These are phyloP conservation scores for Ceratobasidium sp. DNA, from an alignment of 1,284 basidiomycete genomes.

Conservation along the genomic window DNA sequence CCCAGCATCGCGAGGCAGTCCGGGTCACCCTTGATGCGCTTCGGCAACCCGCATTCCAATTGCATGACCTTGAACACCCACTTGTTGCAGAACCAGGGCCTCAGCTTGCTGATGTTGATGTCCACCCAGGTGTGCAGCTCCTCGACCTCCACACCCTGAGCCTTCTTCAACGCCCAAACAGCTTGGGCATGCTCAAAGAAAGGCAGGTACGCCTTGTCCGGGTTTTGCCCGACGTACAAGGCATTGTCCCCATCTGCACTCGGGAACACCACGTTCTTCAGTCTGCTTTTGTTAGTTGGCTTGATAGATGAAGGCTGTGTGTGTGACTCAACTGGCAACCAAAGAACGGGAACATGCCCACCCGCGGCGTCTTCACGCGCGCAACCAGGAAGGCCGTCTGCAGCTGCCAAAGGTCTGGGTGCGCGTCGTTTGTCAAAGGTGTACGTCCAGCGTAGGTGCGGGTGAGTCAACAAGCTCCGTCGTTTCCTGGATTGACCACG, in stretches of 20 bases:
- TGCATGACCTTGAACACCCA: background rate
- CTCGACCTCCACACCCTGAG: background rate
- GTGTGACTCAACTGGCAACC: background rate
- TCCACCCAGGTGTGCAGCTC: background rate
- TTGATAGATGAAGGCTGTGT: background rate
- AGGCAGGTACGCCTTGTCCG: background rate
- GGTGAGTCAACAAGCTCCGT: background rate
- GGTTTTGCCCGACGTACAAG: background rate
- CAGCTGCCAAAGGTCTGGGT: slow-evolving; percentile 7
- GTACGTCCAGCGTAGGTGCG: background rate
- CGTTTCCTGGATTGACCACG: background rate
- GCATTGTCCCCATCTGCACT: background rate
- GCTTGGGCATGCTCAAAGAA: background rate
- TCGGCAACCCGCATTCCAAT: background rate
- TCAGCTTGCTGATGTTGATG: background rate
- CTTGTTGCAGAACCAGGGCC: background rate
- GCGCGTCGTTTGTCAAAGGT: background rate
- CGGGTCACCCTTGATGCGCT: background rate
- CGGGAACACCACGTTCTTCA: background rate
- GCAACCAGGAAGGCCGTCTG: background rate
- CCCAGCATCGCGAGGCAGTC: background rate
- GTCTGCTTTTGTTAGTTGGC: background rate
- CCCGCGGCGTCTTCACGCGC: background rate
- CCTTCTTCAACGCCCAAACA: background rate
- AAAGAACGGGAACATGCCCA: background rate